Conservation (phyloP, 2,329 filamentous ascomycete genomes). For the Aspergillus sp. region DNA sequence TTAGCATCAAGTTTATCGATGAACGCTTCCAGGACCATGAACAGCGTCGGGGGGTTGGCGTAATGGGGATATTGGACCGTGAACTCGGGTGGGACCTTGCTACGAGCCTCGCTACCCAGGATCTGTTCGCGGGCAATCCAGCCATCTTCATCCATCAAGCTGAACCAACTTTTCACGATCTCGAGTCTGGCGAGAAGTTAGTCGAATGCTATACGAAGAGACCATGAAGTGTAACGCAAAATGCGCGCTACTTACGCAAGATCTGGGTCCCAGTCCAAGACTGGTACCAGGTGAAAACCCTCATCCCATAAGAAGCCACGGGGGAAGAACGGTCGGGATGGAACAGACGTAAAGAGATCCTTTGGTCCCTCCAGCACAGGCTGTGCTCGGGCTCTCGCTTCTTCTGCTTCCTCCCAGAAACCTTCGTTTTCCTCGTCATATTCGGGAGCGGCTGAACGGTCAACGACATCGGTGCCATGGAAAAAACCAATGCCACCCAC, state of each 20-base stretch:
- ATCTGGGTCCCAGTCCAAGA: slow-evolving; percentile 92
- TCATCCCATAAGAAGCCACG: slow-evolving; percentile 98
- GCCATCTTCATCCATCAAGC: slow-evolving; percentile 91
- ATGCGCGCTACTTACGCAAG: slow-evolving; percentile 57
- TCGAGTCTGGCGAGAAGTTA: slow-evolving; percentile 55
- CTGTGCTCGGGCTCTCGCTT: slow-evolving; percentile 68
- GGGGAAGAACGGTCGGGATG: slow-evolving; percentile 93
- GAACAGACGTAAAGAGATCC: slow-evolving; percentile 87
- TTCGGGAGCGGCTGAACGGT: slow-evolving; percentile 85
- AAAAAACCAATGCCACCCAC: slow-evolving; percentile 96
- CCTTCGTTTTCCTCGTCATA: slow-evolving; percentile 95
- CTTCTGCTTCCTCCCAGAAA: slow-evolving; percentile 90
- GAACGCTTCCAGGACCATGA: slow-evolving; percentile 82
- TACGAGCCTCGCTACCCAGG: slow-evolving; percentile 83
- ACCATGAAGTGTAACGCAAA: background rate
- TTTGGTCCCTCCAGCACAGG: slow-evolving; percentile 76
- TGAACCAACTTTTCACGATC: slow-evolving; percentile 94
- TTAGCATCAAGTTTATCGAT: slow-evolving; percentile 70
- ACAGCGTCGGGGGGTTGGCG: slow-evolving; percentile 93
- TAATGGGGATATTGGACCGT: slow-evolving; percentile 96
- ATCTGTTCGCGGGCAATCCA: slow-evolving; percentile 99
- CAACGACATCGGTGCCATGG: slow-evolving; percentile 81
- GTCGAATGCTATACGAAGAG: background rate
- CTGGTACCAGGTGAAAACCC: slow-evolving; percentile 88
- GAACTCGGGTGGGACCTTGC: slow-evolving; percentile 91